phyloP scores from a whole-genome alignment of 225 moss, liverwort and hornwort genomes.

The Straminergon stramineum region DNA sequence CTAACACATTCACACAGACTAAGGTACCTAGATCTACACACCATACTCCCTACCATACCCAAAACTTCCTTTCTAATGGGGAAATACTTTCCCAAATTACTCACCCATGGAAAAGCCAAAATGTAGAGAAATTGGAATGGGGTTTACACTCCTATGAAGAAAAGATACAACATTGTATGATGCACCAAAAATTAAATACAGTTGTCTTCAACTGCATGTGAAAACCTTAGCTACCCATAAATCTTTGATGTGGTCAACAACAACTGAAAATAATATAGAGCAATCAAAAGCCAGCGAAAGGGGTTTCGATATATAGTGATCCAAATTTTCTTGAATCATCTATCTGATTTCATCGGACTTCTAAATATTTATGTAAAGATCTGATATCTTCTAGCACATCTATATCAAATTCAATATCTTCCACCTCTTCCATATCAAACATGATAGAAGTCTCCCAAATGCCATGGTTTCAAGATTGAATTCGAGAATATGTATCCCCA shows the following conservation, averaged over 20 bases:
- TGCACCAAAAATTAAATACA: background rate
- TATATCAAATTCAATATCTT: accelerated
- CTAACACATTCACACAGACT: too few species aligned
- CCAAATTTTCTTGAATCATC: accelerated
- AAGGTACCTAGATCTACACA: too few species aligned
- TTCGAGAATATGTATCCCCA: too few species aligned
- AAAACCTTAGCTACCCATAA: background rate
- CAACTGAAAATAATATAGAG: background rate
- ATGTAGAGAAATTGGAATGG: too few species aligned
- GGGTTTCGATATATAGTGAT: background rate
- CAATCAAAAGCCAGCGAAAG: background rate
- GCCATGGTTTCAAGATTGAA: background rate
- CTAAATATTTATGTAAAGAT: background rate
- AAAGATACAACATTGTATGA: background rate
- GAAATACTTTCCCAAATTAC: too few species aligned
- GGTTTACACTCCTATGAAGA: too few species aligned
- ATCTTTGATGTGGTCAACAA: background rate
- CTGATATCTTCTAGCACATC: background rate
- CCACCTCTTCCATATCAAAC: background rate
- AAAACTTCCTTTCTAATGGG: too few species aligned
- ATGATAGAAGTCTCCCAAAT: background rate
- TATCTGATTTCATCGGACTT: accelerated
- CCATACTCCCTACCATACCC: too few species aligned
- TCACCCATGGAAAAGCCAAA: too few species aligned
- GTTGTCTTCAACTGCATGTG: background rate